A percentile compares a stretch with the other conserved stretches of the same genome.
Conservation (phyloP, 2,329 filamentous ascomycete genomes). For the Fusarium pininemorale region DNA sequence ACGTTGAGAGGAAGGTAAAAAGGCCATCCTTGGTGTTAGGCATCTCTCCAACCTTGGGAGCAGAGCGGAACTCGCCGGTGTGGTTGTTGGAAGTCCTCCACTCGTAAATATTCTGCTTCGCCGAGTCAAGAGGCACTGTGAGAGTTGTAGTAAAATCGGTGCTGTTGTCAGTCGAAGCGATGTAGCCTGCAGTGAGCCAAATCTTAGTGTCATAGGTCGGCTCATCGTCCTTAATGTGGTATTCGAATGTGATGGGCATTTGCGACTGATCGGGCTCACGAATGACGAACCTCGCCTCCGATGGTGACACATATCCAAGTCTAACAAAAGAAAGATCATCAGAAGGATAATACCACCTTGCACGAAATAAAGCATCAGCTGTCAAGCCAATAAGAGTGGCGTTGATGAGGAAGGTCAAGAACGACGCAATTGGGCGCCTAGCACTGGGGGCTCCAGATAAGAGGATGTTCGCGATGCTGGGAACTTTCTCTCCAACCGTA, state of each 20-base stretch:
- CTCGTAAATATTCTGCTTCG: conserved; percentile 78
- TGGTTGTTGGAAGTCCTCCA: conserved; percentile 90
- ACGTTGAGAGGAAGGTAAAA: conserved; percentile 92
- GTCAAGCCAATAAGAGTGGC: conserved; percentile 72
- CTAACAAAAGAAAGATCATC: conserved; percentile 86
- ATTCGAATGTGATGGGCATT: conserved; percentile 79
- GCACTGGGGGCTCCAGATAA: conserved; percentile 80
- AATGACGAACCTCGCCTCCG: conserved; percentile 81
- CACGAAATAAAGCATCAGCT: conserved; percentile 81
- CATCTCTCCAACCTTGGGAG: conserved; percentile 74
- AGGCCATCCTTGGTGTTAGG: conserved; percentile 69
- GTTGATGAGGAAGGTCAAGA: conserved; percentile 78
- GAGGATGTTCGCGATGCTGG: conserved; percentile 70
- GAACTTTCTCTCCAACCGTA: conserved; percentile 64
- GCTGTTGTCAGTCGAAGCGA: conserved; percentile 73
- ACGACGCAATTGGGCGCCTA: conserved; percentile 71
- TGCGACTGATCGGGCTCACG: conserved; percentile 81
- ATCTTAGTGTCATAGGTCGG: conserved; percentile 63
- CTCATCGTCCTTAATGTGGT: conserved; percentile 63
- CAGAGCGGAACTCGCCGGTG: conserved; percentile 81
- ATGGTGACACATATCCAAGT: conserved; percentile 85
- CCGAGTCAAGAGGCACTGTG: conserved; percentile 69
- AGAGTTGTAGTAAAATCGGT: conserved; percentile 86
- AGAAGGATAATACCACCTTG: conserved; percentile 73
- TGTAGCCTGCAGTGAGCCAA: conserved; percentile 74